These are phyloP conservation scores for Blastobotrys illinoisensis DNA, from an alignment of 1,139 yeast species.

Conservation along the genomic window DNA sequence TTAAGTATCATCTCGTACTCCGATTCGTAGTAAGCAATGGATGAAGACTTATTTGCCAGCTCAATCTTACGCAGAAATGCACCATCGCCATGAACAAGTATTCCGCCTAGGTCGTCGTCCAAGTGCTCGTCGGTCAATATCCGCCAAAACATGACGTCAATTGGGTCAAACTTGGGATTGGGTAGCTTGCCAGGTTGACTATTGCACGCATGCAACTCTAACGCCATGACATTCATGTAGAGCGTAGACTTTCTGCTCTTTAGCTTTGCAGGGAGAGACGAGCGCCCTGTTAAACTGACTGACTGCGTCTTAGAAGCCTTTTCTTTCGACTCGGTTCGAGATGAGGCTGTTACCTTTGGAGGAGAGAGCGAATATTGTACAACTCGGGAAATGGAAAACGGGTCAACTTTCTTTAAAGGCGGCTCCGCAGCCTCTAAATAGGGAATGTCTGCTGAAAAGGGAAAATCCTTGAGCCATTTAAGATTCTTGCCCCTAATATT, in stretches of 20 bases:
- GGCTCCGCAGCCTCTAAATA: not conserved
- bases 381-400: not conserved
- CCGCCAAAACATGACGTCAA: slow-evolving; percentile 59
- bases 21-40: not conserved
- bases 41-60: slow-evolving; percentile 32
- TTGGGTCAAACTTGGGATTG: slow-evolving; percentile 58
- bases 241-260: not conserved
- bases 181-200: slow-evolving; percentile 50
- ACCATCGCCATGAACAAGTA: slow-evolving; percentile 19
- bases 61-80: slow-evolving; percentile 13
- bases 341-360: not conserved
- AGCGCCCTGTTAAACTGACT: not conserved
- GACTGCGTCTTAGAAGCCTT: not conserved
- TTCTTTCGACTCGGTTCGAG: not conserved
- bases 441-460: slow-evolving; percentile 10
- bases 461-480: slow-evolving; percentile 21
- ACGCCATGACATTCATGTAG: slow-evolving; percentile 47
- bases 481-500: slow-evolving; percentile 36
- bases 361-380: not conserved
- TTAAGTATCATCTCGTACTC: slow-evolving; percentile 56
- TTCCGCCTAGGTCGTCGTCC: slow-evolving; percentile 21
- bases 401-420: not conserved
- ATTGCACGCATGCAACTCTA: slow-evolving; percentile 60
- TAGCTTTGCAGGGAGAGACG: not conserved
- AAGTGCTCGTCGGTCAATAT: slow-evolving; percentile 23